These are phyloP conservation scores for Pyronema domesticum DNA, from an alignment of 495 filamentous ascomycete genomes.

Conservation along the genomic window DNA sequence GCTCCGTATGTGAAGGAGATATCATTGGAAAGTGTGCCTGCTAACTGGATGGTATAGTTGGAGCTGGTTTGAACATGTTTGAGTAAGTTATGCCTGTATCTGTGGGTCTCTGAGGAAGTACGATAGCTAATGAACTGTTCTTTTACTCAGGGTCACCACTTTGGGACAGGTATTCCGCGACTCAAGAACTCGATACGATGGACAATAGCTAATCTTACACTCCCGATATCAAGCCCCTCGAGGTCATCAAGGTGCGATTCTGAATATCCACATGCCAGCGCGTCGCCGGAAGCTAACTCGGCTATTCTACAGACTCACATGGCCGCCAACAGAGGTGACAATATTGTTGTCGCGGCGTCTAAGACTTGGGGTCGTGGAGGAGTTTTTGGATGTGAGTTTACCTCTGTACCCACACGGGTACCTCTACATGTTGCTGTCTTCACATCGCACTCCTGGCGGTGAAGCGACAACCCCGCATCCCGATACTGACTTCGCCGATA, in stretches of 20 bases:
- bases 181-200: not conserved
- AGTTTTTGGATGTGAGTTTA: constrained; percentile 75
- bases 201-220: constrained; percentile 17
- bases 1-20: constrained; percentile 37
- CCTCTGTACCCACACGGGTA: not conserved
- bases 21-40: not conserved
- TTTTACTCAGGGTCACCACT: constrained; percentile 50
- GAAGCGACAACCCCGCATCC: not conserved
- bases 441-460: not conserved
- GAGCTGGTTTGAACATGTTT: constrained; percentile 93
- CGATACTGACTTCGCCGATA: constrained; percentile 1
- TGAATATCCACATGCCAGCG: not conserved
- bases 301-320: constrained; percentile 54
- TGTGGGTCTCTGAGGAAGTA: constrained; percentile 3
- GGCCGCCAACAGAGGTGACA: constrained; percentile 86
- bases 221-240: constrained; percentile 49
- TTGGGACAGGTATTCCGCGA: constrained; percentile 48
- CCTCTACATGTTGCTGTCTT: not conserved
- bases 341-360: constrained; percentile 60
- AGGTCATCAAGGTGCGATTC: constrained; percentile 57
- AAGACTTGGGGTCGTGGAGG: constrained; percentile 91
- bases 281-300: not conserved
- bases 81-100: constrained; percentile 42
- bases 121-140: constrained; percentile 9
- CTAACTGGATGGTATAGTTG: constrained; percentile 34